Percentiles rank a stretch among this genome's conserved stretches.
phyloP scores from a whole-genome alignment of 2,329 filamentous ascomycete genomes.

The Cadophora gregata region DNA sequence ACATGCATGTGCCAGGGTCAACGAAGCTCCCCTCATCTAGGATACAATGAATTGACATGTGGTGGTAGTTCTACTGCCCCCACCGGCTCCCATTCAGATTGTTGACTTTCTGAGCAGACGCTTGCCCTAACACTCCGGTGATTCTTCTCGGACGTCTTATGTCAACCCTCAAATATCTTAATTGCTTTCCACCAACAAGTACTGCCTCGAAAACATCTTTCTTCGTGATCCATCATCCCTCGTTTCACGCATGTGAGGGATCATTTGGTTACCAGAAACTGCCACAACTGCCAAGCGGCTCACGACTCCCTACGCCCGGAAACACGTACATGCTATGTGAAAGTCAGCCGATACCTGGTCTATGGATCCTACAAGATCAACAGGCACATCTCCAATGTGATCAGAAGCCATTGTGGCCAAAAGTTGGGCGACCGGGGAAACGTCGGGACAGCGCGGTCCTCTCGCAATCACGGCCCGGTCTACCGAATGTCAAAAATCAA shows the following conservation, averaged over 20 bases:
- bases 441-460: not conserved
- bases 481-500: not conserved
- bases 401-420: not conserved
- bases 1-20: no score
- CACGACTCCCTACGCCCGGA: not conserved
- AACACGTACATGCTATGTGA: not conserved
- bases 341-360: not conserved
- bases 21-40: no score
- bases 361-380: not conserved
- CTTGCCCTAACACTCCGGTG: no score
- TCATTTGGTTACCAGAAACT: not conserved
- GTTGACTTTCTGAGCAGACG: no score
- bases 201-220: no score
- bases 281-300: conserved; percentile 2
- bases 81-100: no score
- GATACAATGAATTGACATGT: no score
- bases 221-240: no score
- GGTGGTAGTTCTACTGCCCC: no score
- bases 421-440: not conserved
- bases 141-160: no score
- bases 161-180: no score
- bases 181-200: no score
- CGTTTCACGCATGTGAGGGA: not conserved
- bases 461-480: not conserved
- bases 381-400: conserved; percentile 1